A percentile compares a stretch with the other conserved stretches of the same genome.
phyloP scores from a whole-genome alignment of 805 yeast genomes.

The Citeromyces matritensis region DNA sequence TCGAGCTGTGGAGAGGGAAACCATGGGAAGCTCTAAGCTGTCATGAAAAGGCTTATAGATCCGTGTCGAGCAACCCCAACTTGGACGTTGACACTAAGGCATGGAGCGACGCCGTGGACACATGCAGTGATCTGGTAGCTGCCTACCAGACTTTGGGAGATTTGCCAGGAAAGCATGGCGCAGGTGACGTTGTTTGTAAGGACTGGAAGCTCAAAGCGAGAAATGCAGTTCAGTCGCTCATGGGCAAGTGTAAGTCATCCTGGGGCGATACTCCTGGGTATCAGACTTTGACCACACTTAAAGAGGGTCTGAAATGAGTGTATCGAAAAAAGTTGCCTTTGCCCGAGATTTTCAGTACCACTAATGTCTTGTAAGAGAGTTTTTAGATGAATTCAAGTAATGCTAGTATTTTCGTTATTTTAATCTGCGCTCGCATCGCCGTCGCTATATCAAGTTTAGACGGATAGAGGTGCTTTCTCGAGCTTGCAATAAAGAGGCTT shows the following conservation, averaged over 20 bases:
- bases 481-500: too few species aligned
- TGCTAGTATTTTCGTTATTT: too few species aligned
- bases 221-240: slow-evolving; percentile 52
- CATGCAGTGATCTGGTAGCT: slow-evolving; percentile 65
- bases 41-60: slow-evolving; percentile 77
- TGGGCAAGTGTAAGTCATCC: slow-evolving; percentile 61
- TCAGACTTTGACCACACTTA: slow-evolving; percentile 41
- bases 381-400: too few species aligned
- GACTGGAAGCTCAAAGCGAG: slow-evolving; percentile 86
- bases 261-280: slow-evolving; percentile 81
- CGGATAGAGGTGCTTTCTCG: too few species aligned
- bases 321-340: too few species aligned
- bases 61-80: slow-evolving; percentile 49
- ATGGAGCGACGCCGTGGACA: slow-evolving; percentile 72
- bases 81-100: slow-evolving; percentile 40
- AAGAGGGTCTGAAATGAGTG: slow-evolving; percentile 12
- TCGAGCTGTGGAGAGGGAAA: slow-evolving; percentile 70
- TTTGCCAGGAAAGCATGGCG: slow-evolving; percentile 60
- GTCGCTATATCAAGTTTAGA: too few species aligned
- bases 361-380: too few species aligned
- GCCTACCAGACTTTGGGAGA: slow-evolving; percentile 87
- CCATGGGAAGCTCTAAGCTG: slow-evolving; percentile 85
- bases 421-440: too few species aligned
- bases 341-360: too few species aligned
- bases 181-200: slow-evolving; percentile 74